Conservation (phyloP, 2,329 filamentous ascomycete genomes). For the Emydomyces testavorans region DNA sequence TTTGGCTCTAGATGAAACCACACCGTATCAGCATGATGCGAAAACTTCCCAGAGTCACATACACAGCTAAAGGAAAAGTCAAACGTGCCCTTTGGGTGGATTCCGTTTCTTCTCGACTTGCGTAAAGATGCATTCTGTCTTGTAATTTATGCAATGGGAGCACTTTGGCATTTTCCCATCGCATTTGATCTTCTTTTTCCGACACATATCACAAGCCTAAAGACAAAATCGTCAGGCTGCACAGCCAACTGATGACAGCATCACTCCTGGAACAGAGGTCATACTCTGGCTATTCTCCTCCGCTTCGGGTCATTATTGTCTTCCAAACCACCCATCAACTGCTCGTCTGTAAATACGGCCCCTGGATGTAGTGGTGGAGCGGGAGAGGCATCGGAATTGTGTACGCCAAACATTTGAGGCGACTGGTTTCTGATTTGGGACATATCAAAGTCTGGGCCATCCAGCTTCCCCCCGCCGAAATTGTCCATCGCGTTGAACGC, state of each 20-base stretch:
- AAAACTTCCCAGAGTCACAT: background rate
- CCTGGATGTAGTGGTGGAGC: conserved; percentile 41
- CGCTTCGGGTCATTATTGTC: conserved; percentile 71
- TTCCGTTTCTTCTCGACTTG: conserved; percentile 98
- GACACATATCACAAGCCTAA: conserved; percentile 89
- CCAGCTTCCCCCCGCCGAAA: conserved; percentile 26
- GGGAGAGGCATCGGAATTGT: conserved; percentile 49
- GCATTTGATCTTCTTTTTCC: conserved; percentile 90
- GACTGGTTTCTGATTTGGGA: conserved; percentile 49
- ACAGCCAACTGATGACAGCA: conserved; percentile 5
- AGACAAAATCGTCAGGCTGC: conserved; percentile 14
- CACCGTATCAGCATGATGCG: background rate
- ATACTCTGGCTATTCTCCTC: conserved; percentile 74
- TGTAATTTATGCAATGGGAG: conserved; percentile 94
- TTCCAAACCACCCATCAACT: conserved; percentile 35
- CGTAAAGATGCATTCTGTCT: conserved; percentile 93
- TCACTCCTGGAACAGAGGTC: conserved; percentile 21
- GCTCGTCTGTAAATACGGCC: conserved; percentile 35
- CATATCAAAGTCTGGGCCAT: conserved; percentile 35
- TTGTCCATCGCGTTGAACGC: conserved; percentile 11
- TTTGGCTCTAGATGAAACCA: conserved; percentile 55
- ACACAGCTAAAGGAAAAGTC: background rate
- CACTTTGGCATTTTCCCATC: conserved; percentile 92
- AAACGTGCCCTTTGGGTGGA: conserved; percentile 79
- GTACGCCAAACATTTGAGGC: conserved; percentile 57